Conservation (phyloP, 257 asterid genomes). For the Solanum boliviense region DNA sequence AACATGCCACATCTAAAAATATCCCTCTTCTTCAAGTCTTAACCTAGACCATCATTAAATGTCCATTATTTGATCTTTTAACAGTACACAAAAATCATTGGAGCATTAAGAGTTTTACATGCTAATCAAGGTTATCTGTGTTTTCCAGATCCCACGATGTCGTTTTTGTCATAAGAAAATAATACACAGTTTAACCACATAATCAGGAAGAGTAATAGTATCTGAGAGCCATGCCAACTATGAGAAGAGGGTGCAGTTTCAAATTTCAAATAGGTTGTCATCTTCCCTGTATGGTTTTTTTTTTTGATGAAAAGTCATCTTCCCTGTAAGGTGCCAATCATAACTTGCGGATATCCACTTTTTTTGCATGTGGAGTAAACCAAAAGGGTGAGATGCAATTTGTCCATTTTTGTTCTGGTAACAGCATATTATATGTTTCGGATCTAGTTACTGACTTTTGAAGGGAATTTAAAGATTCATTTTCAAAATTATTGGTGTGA, state of each 20-base stretch:
- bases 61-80: neutral
- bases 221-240: neutral
- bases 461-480: neutral
- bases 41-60: neutral
- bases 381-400: neutral
- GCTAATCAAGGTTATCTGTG: neutral
- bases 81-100: neutral
- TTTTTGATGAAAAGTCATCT: neutral
- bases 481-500: neutral
- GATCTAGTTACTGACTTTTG: neutral
- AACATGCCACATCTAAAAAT: neutral
- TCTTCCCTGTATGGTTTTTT: neutral
- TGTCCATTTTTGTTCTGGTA: neutral
- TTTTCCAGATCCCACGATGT: neutral
- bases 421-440: neutral
- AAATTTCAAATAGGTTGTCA: neutral
- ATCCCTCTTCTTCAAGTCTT: neutral
- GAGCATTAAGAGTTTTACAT: neutral
- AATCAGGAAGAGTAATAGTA: neutral
- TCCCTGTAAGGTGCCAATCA: neutral
- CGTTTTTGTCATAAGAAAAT: neutral
- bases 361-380: neutral
- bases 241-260: neutral
- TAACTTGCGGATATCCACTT: neutral
- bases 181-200: neutral